Evolutionary conservation across 106 monocot genomes (phyloP).

Genomic region (Acorus calamus): DNA sequence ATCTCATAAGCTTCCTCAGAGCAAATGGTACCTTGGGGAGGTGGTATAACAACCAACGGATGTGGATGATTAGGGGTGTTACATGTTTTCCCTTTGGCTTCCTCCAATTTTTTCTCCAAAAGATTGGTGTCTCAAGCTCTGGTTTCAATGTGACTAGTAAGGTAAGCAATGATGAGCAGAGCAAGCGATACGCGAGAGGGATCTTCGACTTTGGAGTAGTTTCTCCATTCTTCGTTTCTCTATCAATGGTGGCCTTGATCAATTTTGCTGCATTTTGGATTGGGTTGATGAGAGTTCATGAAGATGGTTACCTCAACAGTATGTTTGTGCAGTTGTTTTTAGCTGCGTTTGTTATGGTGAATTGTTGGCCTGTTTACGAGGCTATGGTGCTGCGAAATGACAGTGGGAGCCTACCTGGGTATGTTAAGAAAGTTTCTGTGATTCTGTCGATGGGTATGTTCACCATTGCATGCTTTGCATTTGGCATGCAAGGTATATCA

Average conservation of each 20-base stretch:
- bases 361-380: slow-evolving; percentile 3
- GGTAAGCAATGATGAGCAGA: background rate
- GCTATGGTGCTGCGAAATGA: slow-evolving; percentile 1
- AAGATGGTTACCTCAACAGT: too few species aligned
- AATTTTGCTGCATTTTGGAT: background rate
- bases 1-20: background rate
- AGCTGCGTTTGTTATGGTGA: background rate
- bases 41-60: slow-evolving; percentile 9
- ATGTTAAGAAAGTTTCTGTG: background rate
- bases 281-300: background rate
- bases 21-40: background rate
- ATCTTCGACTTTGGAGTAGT: background rate
- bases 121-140: background rate
- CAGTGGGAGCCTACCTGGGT: background rate
- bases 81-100: slow-evolving; percentile 2
- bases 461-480: too few species aligned
- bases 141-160: slow-evolving; percentile 7
- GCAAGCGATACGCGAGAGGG: background rate
- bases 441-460: background rate
- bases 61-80: slow-evolving; percentile 7
- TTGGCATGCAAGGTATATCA: too few species aligned
- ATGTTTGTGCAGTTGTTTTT: background rate
- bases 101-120: background rate
- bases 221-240: background rate
- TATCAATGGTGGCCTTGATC: background rate